phyloP scores from a whole-genome alignment of 2,329 filamentous ascomycete genomes.

The Ploettnerulaceae sp. region DNA sequence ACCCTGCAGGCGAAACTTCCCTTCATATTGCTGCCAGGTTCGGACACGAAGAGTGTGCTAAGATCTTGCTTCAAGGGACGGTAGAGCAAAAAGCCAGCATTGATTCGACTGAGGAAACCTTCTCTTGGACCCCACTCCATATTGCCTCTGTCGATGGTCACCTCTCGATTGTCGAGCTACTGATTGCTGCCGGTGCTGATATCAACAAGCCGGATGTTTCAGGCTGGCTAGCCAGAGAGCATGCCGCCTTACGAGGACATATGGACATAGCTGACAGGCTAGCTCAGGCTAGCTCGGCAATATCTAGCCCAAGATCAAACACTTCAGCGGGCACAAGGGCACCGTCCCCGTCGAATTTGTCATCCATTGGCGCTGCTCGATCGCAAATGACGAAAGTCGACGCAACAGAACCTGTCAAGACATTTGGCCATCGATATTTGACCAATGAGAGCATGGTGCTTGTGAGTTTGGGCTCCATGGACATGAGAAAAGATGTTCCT shows the following conservation, averaged over 20 bases:
- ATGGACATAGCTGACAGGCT: conserved; percentile 72
- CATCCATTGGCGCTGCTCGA: conserved; percentile 57
- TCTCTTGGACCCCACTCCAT: conserved; percentile 93
- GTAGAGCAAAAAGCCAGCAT: conserved; percentile 67
- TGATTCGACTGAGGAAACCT: conserved; percentile 75
- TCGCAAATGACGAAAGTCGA: conserved; percentile 45
- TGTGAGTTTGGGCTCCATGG: conserved; percentile 92
- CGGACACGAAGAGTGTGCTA: conserved; percentile 76
- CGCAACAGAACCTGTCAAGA: conserved; percentile 76
- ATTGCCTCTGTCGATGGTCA: conserved; percentile 89
- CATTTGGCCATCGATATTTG: conserved; percentile 93
- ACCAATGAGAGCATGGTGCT: conserved; percentile 84
- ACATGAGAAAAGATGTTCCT: conserved; percentile 74
- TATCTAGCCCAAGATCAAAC: conserved; percentile 30
- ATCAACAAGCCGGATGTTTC: conserved; percentile 73
- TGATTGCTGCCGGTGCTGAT: conserved; percentile 75
- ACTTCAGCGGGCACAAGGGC: conserved; percentile 28
- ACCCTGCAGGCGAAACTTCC: conserved; percentile 84
- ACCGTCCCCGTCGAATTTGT: conserved; percentile 45
- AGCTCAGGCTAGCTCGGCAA: conserved; percentile 37
- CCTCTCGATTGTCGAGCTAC: conserved; percentile 65
- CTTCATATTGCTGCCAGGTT: conserved; percentile 88
- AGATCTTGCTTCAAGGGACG: conserved; percentile 67
- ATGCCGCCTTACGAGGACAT: conserved; percentile 86
- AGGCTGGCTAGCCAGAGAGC: conserved; percentile 91